Evolutionary conservation across 2,329 filamentous ascomycete species (phyloP).

Genomic region (Neopestalotiopsis sp.): DNA sequence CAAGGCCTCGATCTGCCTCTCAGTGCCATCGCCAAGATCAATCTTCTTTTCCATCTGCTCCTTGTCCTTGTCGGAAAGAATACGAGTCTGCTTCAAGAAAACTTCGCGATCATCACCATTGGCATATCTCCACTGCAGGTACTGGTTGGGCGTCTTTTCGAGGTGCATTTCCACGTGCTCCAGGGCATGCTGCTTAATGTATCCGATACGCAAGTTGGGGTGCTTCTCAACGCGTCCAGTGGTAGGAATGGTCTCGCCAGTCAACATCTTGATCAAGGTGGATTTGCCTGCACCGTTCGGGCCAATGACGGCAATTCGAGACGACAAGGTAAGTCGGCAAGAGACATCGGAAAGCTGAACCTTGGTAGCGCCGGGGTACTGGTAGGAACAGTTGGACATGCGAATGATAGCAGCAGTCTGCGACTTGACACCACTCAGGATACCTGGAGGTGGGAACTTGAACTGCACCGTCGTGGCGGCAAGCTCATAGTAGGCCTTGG

Average conservation of each 20-base stretch:
- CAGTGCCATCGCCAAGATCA: conserved; percentile 81
- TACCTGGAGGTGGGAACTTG: conserved; percentile 96
- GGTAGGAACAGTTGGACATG: conserved; percentile 89
- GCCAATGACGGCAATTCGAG: conserved; percentile 93
- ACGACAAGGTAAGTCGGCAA: conserved; percentile 87
- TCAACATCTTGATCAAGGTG: conserved; percentile 96
- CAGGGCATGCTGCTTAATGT: conserved; percentile 98
- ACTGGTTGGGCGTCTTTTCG: conserved; percentile 99
- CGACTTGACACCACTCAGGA: conserved; percentile 93
- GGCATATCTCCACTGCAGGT: conserved; percentile 97
- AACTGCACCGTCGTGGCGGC: conserved; percentile 89
- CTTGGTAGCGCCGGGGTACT: conserved; percentile 89
- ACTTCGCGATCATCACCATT: conserved; percentile 98
- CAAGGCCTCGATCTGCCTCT: conserved; percentile 80
- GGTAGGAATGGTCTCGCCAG: conserved; percentile 86
- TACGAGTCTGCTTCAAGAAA: conserved; percentile 94
- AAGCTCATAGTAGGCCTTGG: conserved; percentile 97
- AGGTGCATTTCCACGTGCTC: conserved; percentile 99
- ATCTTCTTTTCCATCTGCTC: conserved; percentile 91
- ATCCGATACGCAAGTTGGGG: conserved; percentile 96
- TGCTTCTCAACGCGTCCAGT: conserved; percentile 94
- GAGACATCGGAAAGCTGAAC: conserved; percentile 87
- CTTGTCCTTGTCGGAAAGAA: conserved; percentile 83
- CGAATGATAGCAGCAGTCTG: conserved; percentile 91
- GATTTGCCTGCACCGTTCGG: conserved; percentile 98